Conservation (phyloP, 2,329 filamentous ascomycete species). For the Nectriaceae sp. region DNA sequence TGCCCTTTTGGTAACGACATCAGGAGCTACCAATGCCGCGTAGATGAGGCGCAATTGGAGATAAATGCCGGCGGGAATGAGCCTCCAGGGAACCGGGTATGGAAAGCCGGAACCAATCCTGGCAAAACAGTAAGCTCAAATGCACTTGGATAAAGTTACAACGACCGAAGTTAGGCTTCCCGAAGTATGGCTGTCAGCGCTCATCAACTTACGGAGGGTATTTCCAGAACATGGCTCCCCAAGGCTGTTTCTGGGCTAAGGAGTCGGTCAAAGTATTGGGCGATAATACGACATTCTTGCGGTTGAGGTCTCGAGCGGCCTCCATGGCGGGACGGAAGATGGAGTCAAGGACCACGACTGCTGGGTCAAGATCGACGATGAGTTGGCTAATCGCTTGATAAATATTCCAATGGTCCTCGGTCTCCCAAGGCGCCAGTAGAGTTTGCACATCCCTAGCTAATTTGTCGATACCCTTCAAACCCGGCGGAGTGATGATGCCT, state of each 20-base stretch:
- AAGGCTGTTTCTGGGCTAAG: slow-evolving; percentile 40
- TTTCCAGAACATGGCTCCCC: slow-evolving; percentile 38
- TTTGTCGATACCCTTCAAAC: slow-evolving; percentile 14
- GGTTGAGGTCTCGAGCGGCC: slow-evolving; percentile 19
- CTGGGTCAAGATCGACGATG: slow-evolving; percentile 34
- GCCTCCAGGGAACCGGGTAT: slow-evolving; percentile 46
- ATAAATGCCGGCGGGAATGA: slow-evolving; percentile 43
- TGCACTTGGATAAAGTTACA: too few relatives aligned
- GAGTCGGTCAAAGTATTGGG: slow-evolving; percentile 46
- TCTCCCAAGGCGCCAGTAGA: slow-evolving; percentile 31
- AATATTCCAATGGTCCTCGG: slow-evolving; percentile 31
- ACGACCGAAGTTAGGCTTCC: too few relatives aligned
- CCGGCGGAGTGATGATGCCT: slow-evolving; percentile 23
- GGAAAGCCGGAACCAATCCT: slow-evolving; percentile 44
- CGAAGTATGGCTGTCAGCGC: too few relatives aligned
- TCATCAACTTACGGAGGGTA: slow-evolving; percentile 42
- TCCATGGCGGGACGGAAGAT: slow-evolving; percentile 30
- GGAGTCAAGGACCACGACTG: slow-evolving; percentile 35
- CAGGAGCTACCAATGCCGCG: slow-evolving; percentile 10
- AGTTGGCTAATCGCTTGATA: slow-evolving; percentile 26
- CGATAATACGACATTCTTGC: slow-evolving; percentile 40
- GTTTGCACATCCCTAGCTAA: slow-evolving; percentile 16
- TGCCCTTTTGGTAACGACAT: slow-evolving; percentile 22
- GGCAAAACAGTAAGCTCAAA: neutral
- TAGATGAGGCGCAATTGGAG: slow-evolving; percentile 22